phyloP scores from a whole-genome alignment of 2,329 filamentous ascomycete genomes.

The Periconia macrospinosa region DNA sequence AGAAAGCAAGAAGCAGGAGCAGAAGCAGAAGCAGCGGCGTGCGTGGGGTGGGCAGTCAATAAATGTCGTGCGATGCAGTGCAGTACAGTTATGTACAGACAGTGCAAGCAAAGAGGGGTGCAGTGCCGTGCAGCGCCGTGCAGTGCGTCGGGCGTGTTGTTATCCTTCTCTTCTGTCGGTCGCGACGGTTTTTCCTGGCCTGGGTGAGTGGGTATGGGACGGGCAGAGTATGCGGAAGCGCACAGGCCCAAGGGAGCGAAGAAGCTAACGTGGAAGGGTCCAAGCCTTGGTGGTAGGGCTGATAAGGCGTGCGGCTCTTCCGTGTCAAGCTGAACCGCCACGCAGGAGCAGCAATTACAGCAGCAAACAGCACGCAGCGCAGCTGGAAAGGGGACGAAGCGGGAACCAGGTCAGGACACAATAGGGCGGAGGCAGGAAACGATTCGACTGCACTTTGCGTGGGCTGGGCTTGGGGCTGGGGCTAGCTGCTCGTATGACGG shows the following conservation, averaged over 20 bases:
- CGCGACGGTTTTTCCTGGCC: slow-evolving; percentile 1
- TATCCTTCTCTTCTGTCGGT: too few relatives aligned
- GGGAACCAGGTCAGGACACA: background rate
- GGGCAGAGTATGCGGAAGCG: background rate
- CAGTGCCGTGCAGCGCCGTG: too few relatives aligned
- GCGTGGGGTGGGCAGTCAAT: slow-evolving; percentile 13
- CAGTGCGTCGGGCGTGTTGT: too few relatives aligned
- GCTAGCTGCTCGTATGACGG: slow-evolving; percentile 13
- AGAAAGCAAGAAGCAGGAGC: background rate
- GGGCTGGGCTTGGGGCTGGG: background rate
- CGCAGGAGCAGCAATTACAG: background rate
- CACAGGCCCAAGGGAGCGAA: slow-evolving; percentile 3
- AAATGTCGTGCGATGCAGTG: too few relatives aligned
- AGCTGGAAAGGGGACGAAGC: background rate
- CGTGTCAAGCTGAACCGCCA: background rate
- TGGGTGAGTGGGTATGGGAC: background rate
- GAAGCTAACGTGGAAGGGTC: background rate
- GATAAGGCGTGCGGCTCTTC: background rate
- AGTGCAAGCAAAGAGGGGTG: too few relatives aligned
- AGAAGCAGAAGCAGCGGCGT: slow-evolving; percentile 30
- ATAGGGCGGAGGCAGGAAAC: background rate
- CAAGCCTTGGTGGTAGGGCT: background rate
- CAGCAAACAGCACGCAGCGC: background rate
- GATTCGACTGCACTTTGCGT: background rate
- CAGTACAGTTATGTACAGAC: too few relatives aligned